Percentiles rank a stretch among this genome's conserved stretches.
These are phyloP conservation scores for Inga leiocalycina DNA, from an alignment of 306 rosid genomes.

Conservation along the genomic window DNA sequence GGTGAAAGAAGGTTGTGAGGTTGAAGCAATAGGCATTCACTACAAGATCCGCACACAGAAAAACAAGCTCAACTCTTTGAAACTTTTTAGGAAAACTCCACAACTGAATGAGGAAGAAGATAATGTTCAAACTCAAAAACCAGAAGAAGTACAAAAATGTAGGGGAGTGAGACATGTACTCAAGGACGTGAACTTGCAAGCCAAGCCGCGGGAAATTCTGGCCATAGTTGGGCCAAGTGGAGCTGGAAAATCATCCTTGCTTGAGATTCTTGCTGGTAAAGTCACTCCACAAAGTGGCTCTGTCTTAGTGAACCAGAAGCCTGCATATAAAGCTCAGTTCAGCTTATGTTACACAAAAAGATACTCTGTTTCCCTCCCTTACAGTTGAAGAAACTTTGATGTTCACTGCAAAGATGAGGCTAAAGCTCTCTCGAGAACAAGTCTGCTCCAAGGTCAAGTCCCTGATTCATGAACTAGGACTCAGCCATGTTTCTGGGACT, in stretches of 20 bases:
- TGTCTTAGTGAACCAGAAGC: constrained; percentile 61
- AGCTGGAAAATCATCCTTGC: constrained; percentile 88
- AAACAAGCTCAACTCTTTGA: constrained; percentile 46
- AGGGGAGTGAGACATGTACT: constrained; percentile 59
- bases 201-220: constrained; percentile 78
- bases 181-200: constrained; percentile 60
- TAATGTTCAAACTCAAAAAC: constrained; percentile 29
- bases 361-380: constrained; percentile 75
- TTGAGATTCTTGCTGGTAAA: constrained; percentile 86
- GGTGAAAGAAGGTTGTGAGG: constrained; percentile 83
- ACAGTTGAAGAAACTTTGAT: constrained; percentile 88
- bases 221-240: constrained; percentile 98
- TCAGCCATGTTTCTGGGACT: constrained; percentile 64
- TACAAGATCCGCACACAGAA: constrained; percentile 60
- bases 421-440: constrained; percentile 52
- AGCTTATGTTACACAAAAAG: constrained; percentile 90
- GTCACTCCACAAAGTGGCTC: constrained; percentile 62
- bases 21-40: constrained; percentile 74
- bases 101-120: constrained; percentile 32
- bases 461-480: constrained; percentile 74
- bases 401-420: constrained; percentile 75
- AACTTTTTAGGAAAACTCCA: constrained; percentile 46
- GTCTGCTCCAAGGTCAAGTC: constrained; percentile 63
- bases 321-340: constrained; percentile 63
- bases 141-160: constrained; percentile 38